These are phyloP conservation scores for Hibiscus trionum DNA, from an alignment of 345 rosid genomes.

Conservation along the genomic window DNA sequence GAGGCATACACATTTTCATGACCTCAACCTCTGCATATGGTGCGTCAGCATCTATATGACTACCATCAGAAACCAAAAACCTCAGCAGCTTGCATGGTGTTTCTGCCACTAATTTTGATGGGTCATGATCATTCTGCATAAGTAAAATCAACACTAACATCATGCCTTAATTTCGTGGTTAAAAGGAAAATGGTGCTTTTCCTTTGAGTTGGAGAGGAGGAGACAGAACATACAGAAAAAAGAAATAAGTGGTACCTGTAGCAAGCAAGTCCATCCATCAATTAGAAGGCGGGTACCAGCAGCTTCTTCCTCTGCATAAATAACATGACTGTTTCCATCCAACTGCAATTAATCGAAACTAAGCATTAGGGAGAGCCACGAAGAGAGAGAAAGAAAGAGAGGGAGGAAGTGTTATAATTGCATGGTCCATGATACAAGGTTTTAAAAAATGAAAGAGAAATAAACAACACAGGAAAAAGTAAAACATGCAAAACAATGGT, in stretches of 20 bases:
- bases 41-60: conserved; percentile 84
- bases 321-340: conserved; percentile 98
- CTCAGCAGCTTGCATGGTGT: conserved; percentile 98
- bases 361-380: background rate
- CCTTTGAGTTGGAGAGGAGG: background rate
- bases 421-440: background rate
- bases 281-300: conserved; percentile 99
- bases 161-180: background rate
- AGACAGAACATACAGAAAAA: conserved; percentile 5
- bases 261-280: conserved; percentile 98
- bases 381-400: background rate
- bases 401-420: background rate
- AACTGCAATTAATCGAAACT: conserved; percentile 38
- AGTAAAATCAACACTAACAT: conserved; percentile 19
- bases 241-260: conserved; percentile 46
- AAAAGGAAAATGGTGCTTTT: background rate
- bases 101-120: conserved; percentile 92
- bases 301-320: conserved; percentile 99
- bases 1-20: conserved; percentile 99
- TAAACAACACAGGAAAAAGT: background rate
- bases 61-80: conserved; percentile 78
- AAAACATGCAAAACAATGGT: conserved; percentile 11
- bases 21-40: conserved; percentile 99
- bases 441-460: background rate
- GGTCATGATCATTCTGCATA: conserved; percentile 91